Percentiles rank a stretch among this genome's conserved stretches.
phyloP scores from a whole-genome alignment of 1,139 yeast genomes.

The Yarrowia galli region DNA sequence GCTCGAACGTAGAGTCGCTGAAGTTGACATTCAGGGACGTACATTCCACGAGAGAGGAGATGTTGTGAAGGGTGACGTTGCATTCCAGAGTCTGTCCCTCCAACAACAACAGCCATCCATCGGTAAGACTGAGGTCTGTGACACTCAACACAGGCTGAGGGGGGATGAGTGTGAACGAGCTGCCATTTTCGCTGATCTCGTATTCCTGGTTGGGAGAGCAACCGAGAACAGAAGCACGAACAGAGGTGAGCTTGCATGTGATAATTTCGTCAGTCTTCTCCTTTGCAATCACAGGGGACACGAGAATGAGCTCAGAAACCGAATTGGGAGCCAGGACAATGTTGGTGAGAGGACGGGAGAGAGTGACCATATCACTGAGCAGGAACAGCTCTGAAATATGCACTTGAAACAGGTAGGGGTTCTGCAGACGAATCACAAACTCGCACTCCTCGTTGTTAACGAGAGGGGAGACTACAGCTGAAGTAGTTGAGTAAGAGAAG shows the following conservation, averaged over 20 bases:
- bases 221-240: conserved; percentile 18
- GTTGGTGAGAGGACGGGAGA: conserved; percentile 45
- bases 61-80: conserved; percentile 50
- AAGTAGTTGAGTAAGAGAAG: conserved; percentile 14
- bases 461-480: conserved; percentile 39
- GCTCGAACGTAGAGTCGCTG: conserved; percentile 76
- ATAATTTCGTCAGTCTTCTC: conserved; percentile 21
- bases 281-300: conserved; percentile 51
- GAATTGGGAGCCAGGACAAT: conserved; percentile 55
- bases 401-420: conserved; percentile 81
- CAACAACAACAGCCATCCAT: conserved; percentile 76
- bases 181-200: conserved; percentile 41
- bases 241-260: conserved; percentile 14
- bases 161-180: conserved; percentile 57
- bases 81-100: conserved; percentile 73
- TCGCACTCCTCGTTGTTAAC: conserved; percentile 48
- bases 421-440: conserved; percentile 66
- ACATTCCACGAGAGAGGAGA: conserved; percentile 58
- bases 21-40: conserved; percentile 64
- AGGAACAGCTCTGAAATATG: conserved; percentile 61
- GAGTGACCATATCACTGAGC: conserved; percentile 44
- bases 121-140: conserved; percentile 61
- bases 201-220: conserved; percentile 24
- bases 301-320: conserved; percentile 53
- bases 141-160: conserved; percentile 72